phyloP scores from a whole-genome alignment of 2,329 filamentous ascomycete genomes.

The Colletotrichum neosansevieriae region DNA sequence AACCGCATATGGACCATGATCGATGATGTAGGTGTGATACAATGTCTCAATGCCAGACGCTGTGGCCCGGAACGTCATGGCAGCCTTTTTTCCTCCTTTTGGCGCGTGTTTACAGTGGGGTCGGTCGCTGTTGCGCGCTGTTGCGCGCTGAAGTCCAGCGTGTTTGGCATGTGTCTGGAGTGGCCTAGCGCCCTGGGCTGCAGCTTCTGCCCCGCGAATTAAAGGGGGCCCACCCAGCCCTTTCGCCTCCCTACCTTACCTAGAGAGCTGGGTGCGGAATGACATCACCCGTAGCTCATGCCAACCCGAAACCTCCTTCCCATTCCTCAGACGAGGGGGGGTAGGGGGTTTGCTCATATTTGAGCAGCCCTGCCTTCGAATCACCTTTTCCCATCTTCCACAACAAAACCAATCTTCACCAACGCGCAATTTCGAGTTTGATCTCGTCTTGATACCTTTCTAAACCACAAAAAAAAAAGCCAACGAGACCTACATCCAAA shows the following conservation, averaged over 20 bases:
- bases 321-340: not conserved
- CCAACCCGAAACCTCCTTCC: constrained; percentile 6
- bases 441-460: not conserved
- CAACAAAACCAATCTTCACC: not conserved
- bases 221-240: not conserved
- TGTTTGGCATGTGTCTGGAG: constrained; percentile 12
- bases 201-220: not conserved
- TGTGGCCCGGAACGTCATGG: constrained; percentile 34
- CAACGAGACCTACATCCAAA: constrained; percentile 24
- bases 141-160: not conserved
- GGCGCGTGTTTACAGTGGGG: constrained; percentile 9
- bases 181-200: not conserved
- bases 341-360: constrained; percentile 13
- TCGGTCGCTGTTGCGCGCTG: not conserved
- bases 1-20: constrained; percentile 1
- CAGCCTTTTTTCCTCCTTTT: not conserved
- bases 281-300: constrained; percentile 38
- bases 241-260: too few relatives aligned
- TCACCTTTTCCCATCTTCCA: not conserved
- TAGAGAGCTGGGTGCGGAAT: not conserved
- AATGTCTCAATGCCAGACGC: constrained; percentile 30
- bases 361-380: not conserved
- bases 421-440: not conserved
- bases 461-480: constrained; percentile 22
- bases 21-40: constrained; percentile 41